phyloP scores from a whole-genome alignment of 2,329 filamentous ascomycete species.

The Ascochyta lentis region DNA sequence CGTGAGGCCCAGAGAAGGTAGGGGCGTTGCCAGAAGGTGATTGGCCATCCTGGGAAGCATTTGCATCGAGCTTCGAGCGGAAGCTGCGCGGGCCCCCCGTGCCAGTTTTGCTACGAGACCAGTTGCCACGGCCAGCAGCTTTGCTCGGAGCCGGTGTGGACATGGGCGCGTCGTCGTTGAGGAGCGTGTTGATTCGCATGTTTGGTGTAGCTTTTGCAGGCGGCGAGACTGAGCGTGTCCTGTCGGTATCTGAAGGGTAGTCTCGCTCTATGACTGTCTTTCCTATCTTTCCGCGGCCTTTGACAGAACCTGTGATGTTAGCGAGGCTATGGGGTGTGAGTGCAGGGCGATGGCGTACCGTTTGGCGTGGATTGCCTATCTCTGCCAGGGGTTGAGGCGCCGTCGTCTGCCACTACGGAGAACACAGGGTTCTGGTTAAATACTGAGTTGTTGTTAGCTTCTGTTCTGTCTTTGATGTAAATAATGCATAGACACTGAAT shows the following conservation, averaged over 20 bases:
- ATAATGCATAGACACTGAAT: not conserved
- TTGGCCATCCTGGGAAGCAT: conserved; percentile 41
- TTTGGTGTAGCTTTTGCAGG: conserved; percentile 50
- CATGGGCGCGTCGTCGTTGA: conserved; percentile 52
- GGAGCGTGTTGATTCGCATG: conserved; percentile 58
- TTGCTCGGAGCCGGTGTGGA: conserved; percentile 47
- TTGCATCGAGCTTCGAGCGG: conserved; percentile 45
- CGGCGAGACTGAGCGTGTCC: conserved; percentile 54
- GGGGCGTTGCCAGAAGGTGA: conserved; percentile 42
- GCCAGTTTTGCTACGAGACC: conserved; percentile 50
- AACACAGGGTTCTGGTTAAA: conserved; percentile 53
- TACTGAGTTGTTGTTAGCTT: conserved; percentile 28
- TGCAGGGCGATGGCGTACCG: conserved; percentile 23
- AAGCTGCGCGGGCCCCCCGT: conserved; percentile 36
- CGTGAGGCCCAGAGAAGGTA: conserved; percentile 59
- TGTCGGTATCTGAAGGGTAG: conserved; percentile 54
- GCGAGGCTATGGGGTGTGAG: not conserved
- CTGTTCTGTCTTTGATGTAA: not conserved
- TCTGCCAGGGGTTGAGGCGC: conserved; percentile 47
- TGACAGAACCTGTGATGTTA: conserved; percentile 38
- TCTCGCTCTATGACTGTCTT: conserved; percentile 46
- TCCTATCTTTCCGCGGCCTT: conserved; percentile 44
- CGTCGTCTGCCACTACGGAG: conserved; percentile 50
- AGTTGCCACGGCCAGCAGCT: conserved; percentile 58
- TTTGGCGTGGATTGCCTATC: conserved; percentile 51